Percentiles rank a stretch among this genome's conserved stretches.
Evolutionary conservation across 345 rosid genomes (phyloP).

Genomic region (Hirschfeldia incana): DNA sequence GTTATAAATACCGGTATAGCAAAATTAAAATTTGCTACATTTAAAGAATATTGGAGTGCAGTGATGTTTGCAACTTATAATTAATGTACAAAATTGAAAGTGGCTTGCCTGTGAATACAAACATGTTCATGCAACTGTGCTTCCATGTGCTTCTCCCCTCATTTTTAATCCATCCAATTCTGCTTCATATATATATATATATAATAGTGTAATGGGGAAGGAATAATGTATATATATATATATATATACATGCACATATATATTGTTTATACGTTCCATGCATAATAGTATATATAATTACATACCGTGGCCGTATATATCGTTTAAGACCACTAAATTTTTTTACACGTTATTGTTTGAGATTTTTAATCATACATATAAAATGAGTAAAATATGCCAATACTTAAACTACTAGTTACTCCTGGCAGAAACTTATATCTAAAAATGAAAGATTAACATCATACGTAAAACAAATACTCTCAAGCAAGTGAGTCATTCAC

Average conservation of each 20-base stretch:
- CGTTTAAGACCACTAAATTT: too few relatives aligned
- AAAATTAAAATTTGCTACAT: background rate
- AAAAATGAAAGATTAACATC: background rate
- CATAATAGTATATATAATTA: too few relatives aligned
- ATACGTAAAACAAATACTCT: background rate
- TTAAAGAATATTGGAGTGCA: background rate
- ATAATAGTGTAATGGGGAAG: too few relatives aligned
- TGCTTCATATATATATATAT: slow-evolving; percentile 23
- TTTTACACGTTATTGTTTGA: too few relatives aligned
- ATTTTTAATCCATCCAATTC: slow-evolving; percentile 33
- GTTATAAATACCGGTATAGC: background rate
- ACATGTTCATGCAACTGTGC: slow-evolving; percentile 42
- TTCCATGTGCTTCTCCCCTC: slow-evolving; percentile 41
- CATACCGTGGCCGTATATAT: too few relatives aligned
- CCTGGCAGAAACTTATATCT: background rate
- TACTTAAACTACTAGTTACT: too few relatives aligned
- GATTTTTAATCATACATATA: too few relatives aligned
- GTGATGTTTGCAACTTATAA: background rate
- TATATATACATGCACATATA: too few relatives aligned
- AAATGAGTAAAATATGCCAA: background rate
- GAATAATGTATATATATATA: background rate
- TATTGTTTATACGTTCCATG: too few relatives aligned
- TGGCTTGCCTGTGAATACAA: slow-evolving; percentile 32
- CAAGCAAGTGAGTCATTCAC: slow-evolving; percentile 1
- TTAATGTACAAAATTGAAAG: slow-evolving; percentile 26